These are phyloP conservation scores for Batrachochytrium dendrobatidis DNA, from an alignment of 371 early-diverging fungal species.

Conservation along the genomic window DNA sequence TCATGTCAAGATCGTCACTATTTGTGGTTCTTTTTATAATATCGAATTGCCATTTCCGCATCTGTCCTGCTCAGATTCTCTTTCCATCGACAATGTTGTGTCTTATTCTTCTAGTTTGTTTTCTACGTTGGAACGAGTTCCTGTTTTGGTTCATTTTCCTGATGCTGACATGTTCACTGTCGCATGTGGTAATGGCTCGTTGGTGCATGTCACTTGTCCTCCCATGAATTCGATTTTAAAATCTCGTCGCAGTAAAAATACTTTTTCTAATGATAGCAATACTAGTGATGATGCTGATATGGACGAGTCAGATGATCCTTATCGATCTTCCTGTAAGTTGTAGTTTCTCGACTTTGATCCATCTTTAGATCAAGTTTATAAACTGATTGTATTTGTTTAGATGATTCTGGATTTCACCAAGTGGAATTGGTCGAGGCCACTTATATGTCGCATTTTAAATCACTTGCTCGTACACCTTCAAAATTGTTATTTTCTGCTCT, in stretches of 20 bases:
- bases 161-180: conserved; percentile 16
- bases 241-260: too few species aligned
- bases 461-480: conserved; percentile 1
- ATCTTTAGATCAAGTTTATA: too few species aligned
- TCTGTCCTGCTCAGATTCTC: conserved; percentile 3
- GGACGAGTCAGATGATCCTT: too few species aligned
- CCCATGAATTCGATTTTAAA: too few species aligned
- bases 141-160: conserved; percentile 18
- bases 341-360: too few species aligned
- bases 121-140: neutral
- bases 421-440: conserved; percentile 1
- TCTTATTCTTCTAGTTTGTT: neutral
- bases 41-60: conserved; percentile 6
- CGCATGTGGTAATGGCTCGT: conserved; percentile 11
- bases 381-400: neutral
- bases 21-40: conserved; percentile 3
- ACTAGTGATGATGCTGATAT: neutral
- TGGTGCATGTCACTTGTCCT: conserved; percentile 15
- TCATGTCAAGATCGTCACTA: conserved; percentile 9
- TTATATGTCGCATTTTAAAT: conserved; percentile 6
- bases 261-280: neutral
- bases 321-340: too few species aligned
- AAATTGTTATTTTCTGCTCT: conserved; percentile 5
- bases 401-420: conserved; percentile 2
- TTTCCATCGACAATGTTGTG: neutral